A percentile compares a stretch with the other conserved stretches of the same genome.
Evolutionary conservation across 2,329 filamentous ascomycete species (phyloP).

Genomic region (Uncinocarpus reesii): DNA sequence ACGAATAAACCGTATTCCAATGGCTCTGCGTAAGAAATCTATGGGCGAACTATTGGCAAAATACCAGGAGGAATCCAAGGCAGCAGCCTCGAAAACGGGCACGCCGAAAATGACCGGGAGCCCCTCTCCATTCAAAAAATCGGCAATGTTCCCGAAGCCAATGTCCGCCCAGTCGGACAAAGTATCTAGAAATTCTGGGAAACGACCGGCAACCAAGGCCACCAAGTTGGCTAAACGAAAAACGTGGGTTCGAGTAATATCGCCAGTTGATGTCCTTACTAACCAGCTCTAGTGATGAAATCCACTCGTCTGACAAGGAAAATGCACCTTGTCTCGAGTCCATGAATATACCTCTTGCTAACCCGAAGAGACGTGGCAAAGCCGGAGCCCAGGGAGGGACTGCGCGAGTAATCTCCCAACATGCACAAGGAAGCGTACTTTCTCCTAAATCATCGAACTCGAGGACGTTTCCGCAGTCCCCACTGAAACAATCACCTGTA

Average conservation of each 20-base stretch:
- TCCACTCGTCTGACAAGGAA: conserved; percentile 62
- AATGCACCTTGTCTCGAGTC: conserved; percentile 44
- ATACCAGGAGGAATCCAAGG: conserved; percentile 29
- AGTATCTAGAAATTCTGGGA: conserved; percentile 21
- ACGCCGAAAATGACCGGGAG: neutral
- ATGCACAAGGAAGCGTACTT: conserved; percentile 50
- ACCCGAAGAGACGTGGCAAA: conserved; percentile 58
- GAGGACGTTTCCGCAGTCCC: conserved; percentile 52
- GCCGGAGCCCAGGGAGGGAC: conserved; percentile 30
- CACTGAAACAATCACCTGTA: conserved; percentile 35
- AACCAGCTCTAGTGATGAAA: conserved; percentile 46
- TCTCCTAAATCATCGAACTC: conserved; percentile 78
- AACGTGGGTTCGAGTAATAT: conserved; percentile 1
- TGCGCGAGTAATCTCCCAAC: conserved; percentile 36
- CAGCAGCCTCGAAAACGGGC: conserved; percentile 38
- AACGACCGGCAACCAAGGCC: conserved; percentile 22
- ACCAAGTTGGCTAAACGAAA: conserved; percentile 16
- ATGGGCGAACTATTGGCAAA: conserved; percentile 68
- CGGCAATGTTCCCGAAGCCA: conserved; percentile 22
- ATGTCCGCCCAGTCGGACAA: conserved; percentile 25
- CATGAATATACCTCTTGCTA: conserved; percentile 45
- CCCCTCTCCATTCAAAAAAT: conserved; percentile 25
- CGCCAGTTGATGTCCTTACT: neutral
- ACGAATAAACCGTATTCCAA: conserved; percentile 84
- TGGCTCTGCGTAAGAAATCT: conserved; percentile 62